These are phyloP conservation scores for Triticum monococcum DNA, from an alignment of 176 grass and related monocot genomes.

Conservation along the genomic window DNA sequence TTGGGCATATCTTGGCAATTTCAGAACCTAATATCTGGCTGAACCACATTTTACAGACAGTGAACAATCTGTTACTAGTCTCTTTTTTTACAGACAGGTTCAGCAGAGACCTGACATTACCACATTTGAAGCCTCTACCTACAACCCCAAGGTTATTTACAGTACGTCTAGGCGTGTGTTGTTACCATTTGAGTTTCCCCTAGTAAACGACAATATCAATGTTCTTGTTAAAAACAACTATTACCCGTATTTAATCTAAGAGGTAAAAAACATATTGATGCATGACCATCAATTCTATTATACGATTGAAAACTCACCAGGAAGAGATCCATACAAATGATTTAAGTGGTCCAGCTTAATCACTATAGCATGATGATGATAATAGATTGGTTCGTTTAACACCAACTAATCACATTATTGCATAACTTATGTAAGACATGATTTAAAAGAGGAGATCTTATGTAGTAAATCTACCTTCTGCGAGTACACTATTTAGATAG, in stretches of 20 bases:
- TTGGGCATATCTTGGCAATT: not conserved
- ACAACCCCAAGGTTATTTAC: conserved; percentile 63
- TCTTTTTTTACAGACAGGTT: conserved; percentile 34
- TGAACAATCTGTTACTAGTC: conserved; percentile 4
- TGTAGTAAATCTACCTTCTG: not conserved
- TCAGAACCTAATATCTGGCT: not conserved
- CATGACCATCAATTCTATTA: no score
- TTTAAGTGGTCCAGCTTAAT: not conserved
- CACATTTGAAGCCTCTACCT: conserved; percentile 69
- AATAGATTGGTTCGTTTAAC: not conserved
- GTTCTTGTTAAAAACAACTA: not conserved
- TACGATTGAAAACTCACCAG: not conserved
- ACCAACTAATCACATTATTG: not conserved
- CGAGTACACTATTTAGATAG: not conserved
- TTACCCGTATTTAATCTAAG: no score
- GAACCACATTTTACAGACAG: conserved; percentile 28
- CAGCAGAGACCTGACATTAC: conserved; percentile 36
- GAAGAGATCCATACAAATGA: not conserved
- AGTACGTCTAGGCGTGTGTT: conserved; percentile 41
- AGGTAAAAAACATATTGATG: no score
- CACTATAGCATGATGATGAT: not conserved
- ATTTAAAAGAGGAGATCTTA: not conserved
- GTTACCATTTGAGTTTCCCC: conserved; percentile 1
- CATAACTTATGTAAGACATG: not conserved
- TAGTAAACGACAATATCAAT: not conserved